phyloP scores from a whole-genome alignment of 331 rosid species.

The Malus hybrid region DNA sequence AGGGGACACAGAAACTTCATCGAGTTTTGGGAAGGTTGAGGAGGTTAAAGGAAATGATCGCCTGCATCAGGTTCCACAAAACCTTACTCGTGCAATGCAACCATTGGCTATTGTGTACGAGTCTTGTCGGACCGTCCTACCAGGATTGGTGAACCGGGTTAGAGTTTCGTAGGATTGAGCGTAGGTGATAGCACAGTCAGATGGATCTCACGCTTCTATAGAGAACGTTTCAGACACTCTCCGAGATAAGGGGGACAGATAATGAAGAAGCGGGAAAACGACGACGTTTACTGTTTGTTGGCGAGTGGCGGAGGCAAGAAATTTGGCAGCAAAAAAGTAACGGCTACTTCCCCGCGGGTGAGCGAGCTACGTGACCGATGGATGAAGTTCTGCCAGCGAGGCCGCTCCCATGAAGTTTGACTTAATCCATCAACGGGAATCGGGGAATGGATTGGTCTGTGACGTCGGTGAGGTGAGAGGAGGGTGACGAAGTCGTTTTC shows the following conservation, averaged over 20 bases:
- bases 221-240: conserved; percentile 23
- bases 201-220: conserved; percentile 29
- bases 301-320: neutral
- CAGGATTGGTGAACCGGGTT: neutral
- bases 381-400: neutral
- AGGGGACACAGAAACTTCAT: conserved; percentile 25
- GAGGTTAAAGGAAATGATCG: neutral
- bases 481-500: neutral
- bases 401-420: neutral
- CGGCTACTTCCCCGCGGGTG: neutral
- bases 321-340: neutral
- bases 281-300: neutral
- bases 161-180: neutral
- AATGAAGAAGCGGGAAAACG: neutral
- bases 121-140: too few relatives aligned
- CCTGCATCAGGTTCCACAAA: conserved; percentile 12
- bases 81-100: neutral
- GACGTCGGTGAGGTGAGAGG: neutral
- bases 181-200: neutral
- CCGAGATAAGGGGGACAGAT: conserved; percentile 7
- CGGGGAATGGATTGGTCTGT: neutral
- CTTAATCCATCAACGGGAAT: neutral
- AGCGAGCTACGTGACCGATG: neutral
- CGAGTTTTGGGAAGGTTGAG: conserved; percentile 22
- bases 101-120: too few relatives aligned